Evolutionary conservation across 805 yeast genomes (phyloP).

Genomic region (Saturnispora halmiae): DNA sequence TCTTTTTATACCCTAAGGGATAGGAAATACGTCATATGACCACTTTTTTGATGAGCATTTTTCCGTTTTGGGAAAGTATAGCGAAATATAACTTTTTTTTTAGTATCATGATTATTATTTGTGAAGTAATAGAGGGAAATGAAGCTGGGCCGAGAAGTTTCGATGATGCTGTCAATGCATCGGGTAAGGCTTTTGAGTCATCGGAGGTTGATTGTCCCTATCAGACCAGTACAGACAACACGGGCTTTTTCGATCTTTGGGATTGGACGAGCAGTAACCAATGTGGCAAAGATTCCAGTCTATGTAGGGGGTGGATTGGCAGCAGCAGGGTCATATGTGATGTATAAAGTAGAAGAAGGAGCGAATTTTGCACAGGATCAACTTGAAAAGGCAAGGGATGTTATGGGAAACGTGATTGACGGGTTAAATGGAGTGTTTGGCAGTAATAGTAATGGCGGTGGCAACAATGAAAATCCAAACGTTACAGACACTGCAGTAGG

Average conservation of each 20-base stretch:
- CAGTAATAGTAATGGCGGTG: conserved; percentile 12
- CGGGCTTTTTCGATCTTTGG: conserved; percentile 29
- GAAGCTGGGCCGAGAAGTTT: background rate
- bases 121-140: background rate
- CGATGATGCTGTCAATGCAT: conserved; percentile 5
- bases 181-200: conserved; percentile 6
- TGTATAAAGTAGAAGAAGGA: conserved; percentile 88
- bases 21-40: too few species aligned
- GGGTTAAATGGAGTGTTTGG: conserved; percentile 31
- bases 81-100: too few species aligned
- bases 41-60: too few species aligned
- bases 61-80: too few species aligned
- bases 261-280: conserved; percentile 46
- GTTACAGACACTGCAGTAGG: conserved; percentile 26
- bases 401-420: conserved; percentile 44
- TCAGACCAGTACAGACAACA: background rate
- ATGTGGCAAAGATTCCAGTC: conserved; percentile 59
- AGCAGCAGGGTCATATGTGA: conserved; percentile 89
- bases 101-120: too few species aligned
- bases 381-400: conserved; percentile 51
- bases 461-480: conserved; percentile 19
- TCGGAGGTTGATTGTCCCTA: background rate
- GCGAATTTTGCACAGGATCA: conserved; percentile 60
- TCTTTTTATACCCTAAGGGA: too few species aligned
- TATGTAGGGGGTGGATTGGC: conserved; percentile 85